Evolutionary conservation across 2,329 filamentous ascomycete genomes (phyloP), one percentile per base, ranked within the genome.

Genomic region (Ceratocystis papillata): DNA sequence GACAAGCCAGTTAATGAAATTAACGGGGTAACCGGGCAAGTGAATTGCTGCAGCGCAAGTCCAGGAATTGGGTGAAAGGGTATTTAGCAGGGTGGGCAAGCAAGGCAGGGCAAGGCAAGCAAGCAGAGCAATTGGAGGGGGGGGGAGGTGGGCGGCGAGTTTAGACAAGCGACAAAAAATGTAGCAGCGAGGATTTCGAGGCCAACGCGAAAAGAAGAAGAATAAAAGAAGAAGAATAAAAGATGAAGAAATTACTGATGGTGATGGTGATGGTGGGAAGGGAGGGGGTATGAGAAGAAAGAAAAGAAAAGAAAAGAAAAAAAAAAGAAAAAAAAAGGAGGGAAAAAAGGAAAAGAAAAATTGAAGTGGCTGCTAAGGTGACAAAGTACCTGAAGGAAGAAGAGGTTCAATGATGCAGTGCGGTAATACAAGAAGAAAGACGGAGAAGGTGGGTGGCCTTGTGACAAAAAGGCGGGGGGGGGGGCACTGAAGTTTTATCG

Each of bases 21-120:
- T 67, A 67, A 63, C 66, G 66, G 66, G 66, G 66, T 67, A 65
- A 65, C 62, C 66, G 63, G 63, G 25, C 37, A 67, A 67, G 60
- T 55, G 66, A 67, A 50, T 64, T 59, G 44, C 22, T 7, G 55
- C 55, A 50, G 64, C 57, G 37, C 64, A 45, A 65, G 64, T n/a
- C 53, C 28, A 60, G 33, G 63, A 37, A 30, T 59, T 48, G 28
- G 48, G 12, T 6, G 45, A 37, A 8, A 28, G 6, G n/a, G n/a
- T 22, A 37, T n/a, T 15, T 6, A 59, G 33, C 8, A 28, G 6
- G n/a, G n/a, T 22, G 50, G 22, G 37, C 15, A 64, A 20, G 37
- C 15, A 64, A 20, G 45, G 46, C 30, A 64, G 41, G 62, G 45
- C 15, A 28, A 37, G 17, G 37, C 48, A 55, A 22, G 20, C 12